These are phyloP conservation scores for Coniferiporia weirii DNA, from an alignment of 1,284 basidiomycete species.

Conservation along the genomic window DNA sequence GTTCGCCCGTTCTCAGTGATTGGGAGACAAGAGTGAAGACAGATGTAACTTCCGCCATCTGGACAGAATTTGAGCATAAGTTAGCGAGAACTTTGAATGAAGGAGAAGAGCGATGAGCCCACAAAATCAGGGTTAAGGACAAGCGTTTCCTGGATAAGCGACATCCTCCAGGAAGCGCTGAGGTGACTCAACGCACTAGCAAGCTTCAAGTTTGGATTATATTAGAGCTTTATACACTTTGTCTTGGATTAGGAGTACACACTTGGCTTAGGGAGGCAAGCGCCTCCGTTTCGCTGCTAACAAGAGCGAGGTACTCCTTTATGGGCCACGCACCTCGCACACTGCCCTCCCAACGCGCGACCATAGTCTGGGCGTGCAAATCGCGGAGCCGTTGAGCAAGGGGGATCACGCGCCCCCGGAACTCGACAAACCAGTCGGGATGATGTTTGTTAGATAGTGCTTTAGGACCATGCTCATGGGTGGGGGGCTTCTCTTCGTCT, in stretches of 20 bases:
- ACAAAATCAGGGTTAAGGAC: slow-evolving; percentile 40
- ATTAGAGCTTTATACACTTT: slow-evolving; percentile 27
- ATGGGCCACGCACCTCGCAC: slow-evolving; percentile 48
- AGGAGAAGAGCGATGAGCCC: slow-evolving; percentile 18
- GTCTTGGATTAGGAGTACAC: slow-evolving; percentile 25
- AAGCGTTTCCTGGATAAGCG: no score
- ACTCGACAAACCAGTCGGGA: no score
- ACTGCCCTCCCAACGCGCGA: slow-evolving; percentile 35
- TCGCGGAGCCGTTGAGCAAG: no score
- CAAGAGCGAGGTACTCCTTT: slow-evolving; percentile 40
- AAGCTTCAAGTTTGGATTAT: no score
- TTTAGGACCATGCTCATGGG: no score
- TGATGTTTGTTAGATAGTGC: no score
- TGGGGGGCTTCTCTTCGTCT: no score
- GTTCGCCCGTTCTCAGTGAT: slow-evolving; percentile 41
- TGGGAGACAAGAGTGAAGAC: slow-evolving; percentile 41
- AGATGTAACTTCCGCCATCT: slow-evolving; percentile 43
- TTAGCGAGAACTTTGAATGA: not conserved
- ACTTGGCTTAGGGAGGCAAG: slow-evolving; percentile 38
- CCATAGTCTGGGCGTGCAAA: not conserved
- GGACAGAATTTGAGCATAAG: no score
- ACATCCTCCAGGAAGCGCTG: no score
- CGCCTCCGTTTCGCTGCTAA: slow-evolving; percentile 39
- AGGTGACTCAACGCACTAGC: no score
- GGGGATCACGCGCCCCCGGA: no score